Conservation (phyloP, 495 filamentous ascomycete genomes). For the Aspergillus cavernicola region DNA sequence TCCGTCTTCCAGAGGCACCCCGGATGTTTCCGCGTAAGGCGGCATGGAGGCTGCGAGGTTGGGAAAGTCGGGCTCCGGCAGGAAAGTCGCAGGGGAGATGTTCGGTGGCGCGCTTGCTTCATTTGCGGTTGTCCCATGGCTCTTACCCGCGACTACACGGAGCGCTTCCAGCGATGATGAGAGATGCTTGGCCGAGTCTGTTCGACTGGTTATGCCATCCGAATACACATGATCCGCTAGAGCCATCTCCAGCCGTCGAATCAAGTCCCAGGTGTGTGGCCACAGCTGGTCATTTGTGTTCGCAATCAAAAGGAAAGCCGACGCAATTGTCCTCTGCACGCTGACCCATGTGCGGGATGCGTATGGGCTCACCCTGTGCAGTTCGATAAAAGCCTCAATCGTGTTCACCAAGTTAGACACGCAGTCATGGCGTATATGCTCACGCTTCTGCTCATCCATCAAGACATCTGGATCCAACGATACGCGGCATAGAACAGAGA, state of each 20-base stretch:
- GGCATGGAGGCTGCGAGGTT: constrained; percentile 14
- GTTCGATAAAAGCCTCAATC: constrained; percentile 43
- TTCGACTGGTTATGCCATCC: constrained; percentile 34
- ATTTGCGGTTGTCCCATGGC: constrained; percentile 1
- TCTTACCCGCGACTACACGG: constrained; percentile 30
- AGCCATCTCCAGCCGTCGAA: constrained; percentile 37
- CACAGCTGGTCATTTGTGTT: constrained; percentile 36
- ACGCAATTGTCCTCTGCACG: constrained; percentile 44
- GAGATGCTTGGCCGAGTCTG: constrained; percentile 39
- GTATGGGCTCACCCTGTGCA: constrained; percentile 39
- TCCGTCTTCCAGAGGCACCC: constrained; percentile 7
- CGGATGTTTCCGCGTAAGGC: constrained; percentile 13
- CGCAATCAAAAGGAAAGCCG: constrained; percentile 43
- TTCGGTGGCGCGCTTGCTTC: neutral
- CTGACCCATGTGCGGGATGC: constrained; percentile 48
- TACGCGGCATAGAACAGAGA: constrained; percentile 55
- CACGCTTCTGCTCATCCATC: constrained; percentile 30
- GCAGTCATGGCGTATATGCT: constrained; percentile 43
- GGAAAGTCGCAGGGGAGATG: constrained; percentile 17
- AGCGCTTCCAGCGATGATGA: constrained; percentile 39
- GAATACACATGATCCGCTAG: constrained; percentile 41
- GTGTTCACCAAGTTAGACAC: constrained; percentile 39
- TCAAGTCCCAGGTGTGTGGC: constrained; percentile 33
- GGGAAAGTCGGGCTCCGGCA: constrained; percentile 28
- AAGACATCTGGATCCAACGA: constrained; percentile 47